Base-by-base conservation (phyloP, 1,284 basidiomycete species). In the Apiotrichum porosum region DNA sequence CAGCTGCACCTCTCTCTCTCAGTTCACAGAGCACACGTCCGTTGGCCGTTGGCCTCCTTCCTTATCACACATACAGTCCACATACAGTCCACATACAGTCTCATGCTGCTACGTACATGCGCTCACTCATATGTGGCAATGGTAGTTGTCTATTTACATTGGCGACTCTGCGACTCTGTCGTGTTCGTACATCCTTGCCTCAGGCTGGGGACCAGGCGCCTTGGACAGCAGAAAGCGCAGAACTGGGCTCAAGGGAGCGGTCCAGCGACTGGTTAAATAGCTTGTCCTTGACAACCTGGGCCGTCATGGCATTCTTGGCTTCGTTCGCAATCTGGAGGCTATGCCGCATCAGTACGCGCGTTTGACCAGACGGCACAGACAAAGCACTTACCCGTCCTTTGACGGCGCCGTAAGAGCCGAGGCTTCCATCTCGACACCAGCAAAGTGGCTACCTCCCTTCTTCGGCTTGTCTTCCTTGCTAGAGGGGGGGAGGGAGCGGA, bases 261-360 rank as follows among this genome's bases (percentile, higher is more conserved):
- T 47, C 52, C 5, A 69, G 48, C 22, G 58, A 57, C 30, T 65
- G 59, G 43, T 72, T 73, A 63, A 73, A 72, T 42, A 73, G 52
- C 38, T 62, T 58, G 57, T 92, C 85, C 69, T 97, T 95, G 63
- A 95, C 78, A 4, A 91, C 82, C 69, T 93, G 90, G 0, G 88
- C 78, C 51, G 93, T 86, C 48, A 95, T 80, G 1, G 89, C 92
- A 61, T 95, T 91, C 61, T 93, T 87, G 0, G 86, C 87, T 66
- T 97, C 91, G 9, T 83, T 79, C 0, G 89, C 83, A 45, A 95
- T 86, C 62, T 87, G 89, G 28, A 80, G 82, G 61, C 90, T 42
- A 35, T 36, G 15, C 9, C 6, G 21, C 34, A 35, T 9, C 21
- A 9, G 4, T 23, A 13, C 26, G 6, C 12, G 26, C 26, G 26